Conservation (phyloP, 2,329 filamentous ascomycete genomes). For the Aspergillus pseudoterreus region DNA sequence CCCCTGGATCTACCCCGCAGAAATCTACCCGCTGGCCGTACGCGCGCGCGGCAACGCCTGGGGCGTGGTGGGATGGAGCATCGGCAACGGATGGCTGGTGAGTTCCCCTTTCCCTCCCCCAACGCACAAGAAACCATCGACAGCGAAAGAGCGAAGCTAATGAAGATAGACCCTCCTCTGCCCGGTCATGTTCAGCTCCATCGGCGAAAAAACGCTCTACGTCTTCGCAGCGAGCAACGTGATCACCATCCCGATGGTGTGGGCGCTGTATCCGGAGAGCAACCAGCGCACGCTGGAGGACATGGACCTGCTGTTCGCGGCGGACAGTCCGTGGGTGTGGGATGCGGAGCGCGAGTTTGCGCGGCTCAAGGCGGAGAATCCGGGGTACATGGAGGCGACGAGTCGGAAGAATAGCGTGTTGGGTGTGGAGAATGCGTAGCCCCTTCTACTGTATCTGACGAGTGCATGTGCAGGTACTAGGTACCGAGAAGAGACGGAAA, state of each 20-base stretch:
- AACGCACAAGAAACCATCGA: neutral
- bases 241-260: slow-evolving; percentile 65
- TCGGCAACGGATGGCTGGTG: slow-evolving; percentile 66
- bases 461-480: no score
- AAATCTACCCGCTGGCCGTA: slow-evolving; percentile 69
- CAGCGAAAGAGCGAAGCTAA: neutral
- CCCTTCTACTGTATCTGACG: neutral
- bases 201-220: slow-evolving; percentile 69
- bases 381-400: slow-evolving; percentile 44
- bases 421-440: slow-evolving; percentile 30
- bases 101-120: slow-evolving; percentile 13
- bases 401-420: slow-evolving; percentile 30
- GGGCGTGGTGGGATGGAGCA: slow-evolving; percentile 72
- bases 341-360: slow-evolving; percentile 64
- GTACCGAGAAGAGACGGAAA: neutral
- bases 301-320: slow-evolving; percentile 69
- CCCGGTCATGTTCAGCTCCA: slow-evolving; percentile 59
- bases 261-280: slow-evolving; percentile 70
- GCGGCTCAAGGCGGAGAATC: slow-evolving; percentile 59
- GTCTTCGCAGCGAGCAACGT: slow-evolving; percentile 68
- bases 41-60: slow-evolving; percentile 72
- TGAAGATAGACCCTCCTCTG: slow-evolving; percentile 46
- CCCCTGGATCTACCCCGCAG: slow-evolving; percentile 64
- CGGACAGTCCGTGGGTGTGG: slow-evolving; percentile 66
- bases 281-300: slow-evolving; percentile 72